phyloP scores from a whole-genome alignment of 2,329 filamentous ascomycete species.

The Meredithiella fracta region DNA sequence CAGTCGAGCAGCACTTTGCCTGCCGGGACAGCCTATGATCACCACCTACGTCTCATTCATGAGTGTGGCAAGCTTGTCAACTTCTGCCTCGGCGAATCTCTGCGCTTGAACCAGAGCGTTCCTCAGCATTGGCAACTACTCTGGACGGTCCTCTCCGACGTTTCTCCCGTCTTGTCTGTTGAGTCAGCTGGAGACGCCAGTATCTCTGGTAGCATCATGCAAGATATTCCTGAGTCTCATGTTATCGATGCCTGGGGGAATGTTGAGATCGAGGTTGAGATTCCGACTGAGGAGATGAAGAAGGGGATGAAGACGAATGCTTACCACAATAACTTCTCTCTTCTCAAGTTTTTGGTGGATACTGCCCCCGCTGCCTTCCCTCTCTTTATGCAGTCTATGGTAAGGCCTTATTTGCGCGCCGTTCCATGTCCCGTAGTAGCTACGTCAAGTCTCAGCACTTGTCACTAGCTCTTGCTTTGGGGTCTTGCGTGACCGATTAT shows the following conservation, averaged over 20 bases:
- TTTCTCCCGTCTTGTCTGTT: constrained; percentile 3
- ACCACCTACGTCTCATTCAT: constrained; percentile 58
- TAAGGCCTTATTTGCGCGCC: constrained; percentile 60
- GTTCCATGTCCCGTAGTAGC: constrained; percentile 40
- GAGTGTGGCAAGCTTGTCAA: constrained; percentile 64
- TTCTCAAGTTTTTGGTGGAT: constrained; percentile 59
- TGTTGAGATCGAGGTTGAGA: constrained; percentile 14
- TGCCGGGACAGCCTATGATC: constrained; percentile 68
- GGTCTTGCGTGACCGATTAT: constrained; percentile 52
- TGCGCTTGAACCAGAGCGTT: constrained; percentile 54
- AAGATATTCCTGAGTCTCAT: constrained; percentile 10
- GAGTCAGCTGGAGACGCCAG: constrained; percentile 3
- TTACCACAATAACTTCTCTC: constrained; percentile 58
- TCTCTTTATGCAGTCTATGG: constrained; percentile 76
- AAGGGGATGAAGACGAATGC: constrained; percentile 16
- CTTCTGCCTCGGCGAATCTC: constrained; percentile 71
- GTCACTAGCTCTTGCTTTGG: constrained; percentile 47
- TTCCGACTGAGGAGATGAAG: neutral
- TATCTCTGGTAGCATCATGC: constrained; percentile 1
- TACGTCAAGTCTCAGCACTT: constrained; percentile 38
- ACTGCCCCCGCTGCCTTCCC: constrained; percentile 63
- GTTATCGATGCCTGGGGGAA: constrained; percentile 16
- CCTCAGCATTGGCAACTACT: constrained; percentile 46
- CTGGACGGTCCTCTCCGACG: constrained; percentile 16
- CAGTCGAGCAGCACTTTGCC: constrained; percentile 32